Percentiles rank a stretch among this genome's conserved stretches.
These are phyloP conservation scores for Phascolomyces articulosus DNA, from an alignment of 371 early-diverging fungal genomes.

Conservation along the genomic window DNA sequence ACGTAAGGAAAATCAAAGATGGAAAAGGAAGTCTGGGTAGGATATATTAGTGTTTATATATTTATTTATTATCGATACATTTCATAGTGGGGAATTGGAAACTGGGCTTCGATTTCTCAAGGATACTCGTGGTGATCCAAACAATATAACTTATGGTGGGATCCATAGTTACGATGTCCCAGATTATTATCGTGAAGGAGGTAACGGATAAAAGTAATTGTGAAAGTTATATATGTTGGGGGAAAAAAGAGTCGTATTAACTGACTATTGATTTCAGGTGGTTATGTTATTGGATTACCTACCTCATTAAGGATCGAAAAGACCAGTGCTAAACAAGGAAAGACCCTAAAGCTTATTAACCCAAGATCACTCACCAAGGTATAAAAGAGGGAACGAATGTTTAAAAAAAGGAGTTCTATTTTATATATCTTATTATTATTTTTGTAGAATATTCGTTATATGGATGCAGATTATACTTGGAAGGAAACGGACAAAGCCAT, in stretches of 20 bases:
- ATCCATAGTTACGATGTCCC: slow-evolving; percentile 38
- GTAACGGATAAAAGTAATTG: too few species aligned
- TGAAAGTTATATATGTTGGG: too few species aligned
- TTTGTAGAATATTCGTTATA: slow-evolving; percentile 28
- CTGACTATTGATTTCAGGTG: slow-evolving; percentile 24
- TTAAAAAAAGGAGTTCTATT: too few species aligned
- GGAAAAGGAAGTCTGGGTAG: not conserved
- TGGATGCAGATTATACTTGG: slow-evolving; percentile 38
- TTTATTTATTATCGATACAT: too few species aligned
- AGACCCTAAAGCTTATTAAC: slow-evolving; percentile 14
- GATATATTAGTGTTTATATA: not conserved
- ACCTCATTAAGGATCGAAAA: slow-evolving; percentile 26
- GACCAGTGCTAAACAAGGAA: slow-evolving; percentile 27
- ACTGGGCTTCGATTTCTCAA: slow-evolving; percentile 35
- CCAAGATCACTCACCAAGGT: slow-evolving; percentile 7
- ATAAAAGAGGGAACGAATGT: too few species aligned
- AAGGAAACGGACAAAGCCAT: slow-evolving; percentile 32
- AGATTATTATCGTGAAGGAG: slow-evolving; percentile 38
- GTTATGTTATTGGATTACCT: slow-evolving; percentile 41
- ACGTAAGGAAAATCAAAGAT: slow-evolving; percentile 6
- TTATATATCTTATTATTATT: too few species aligned
- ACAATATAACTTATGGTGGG: slow-evolving; percentile 42
- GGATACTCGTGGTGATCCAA: slow-evolving; percentile 47
- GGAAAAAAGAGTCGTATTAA: too few species aligned
- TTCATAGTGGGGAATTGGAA: slow-evolving; percentile 15